A percentile compares a stretch with the other conserved stretches of the same genome.
These are phyloP conservation scores for Cornus controversa DNA, from an alignment of 148 eudicot genomes.

Conservation along the genomic window DNA sequence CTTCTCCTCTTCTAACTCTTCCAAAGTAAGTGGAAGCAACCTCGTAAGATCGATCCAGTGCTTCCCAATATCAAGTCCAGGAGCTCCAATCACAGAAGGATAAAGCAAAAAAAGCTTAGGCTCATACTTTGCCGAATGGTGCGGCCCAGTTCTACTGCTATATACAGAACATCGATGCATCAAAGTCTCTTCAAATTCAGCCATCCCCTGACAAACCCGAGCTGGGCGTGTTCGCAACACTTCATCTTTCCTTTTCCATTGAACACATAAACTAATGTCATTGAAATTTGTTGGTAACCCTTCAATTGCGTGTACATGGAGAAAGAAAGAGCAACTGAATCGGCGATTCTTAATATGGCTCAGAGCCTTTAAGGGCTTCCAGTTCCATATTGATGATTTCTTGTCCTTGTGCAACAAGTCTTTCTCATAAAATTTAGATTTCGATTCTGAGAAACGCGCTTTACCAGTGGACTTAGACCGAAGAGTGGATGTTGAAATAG, in stretches of 20 bases:
- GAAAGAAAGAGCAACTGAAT: constrained; percentile 61
- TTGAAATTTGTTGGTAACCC: constrained; percentile 49
- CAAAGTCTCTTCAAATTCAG: constrained; percentile 71
- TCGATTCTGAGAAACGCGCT: constrained; percentile 18
- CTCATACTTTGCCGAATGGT: constrained; percentile 65
- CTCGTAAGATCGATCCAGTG: constrained; percentile 80
- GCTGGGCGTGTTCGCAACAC: constrained; percentile 43
- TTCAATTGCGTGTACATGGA: constrained; percentile 69
- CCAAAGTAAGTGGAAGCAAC: constrained; percentile 79
- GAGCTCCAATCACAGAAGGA: constrained; percentile 45
- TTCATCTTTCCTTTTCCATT: constrained; percentile 58
- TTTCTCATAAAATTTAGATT: constrained; percentile 22
- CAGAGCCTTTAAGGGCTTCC: constrained; percentile 71
- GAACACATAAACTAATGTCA: constrained; percentile 43
- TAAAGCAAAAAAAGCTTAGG: constrained; percentile 65
- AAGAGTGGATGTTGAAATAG: constrained; percentile 29
- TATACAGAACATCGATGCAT: constrained; percentile 54
- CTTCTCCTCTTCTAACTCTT: constrained; percentile 65
- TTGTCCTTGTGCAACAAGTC: constrained; percentile 35
- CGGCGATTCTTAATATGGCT: constrained; percentile 43
- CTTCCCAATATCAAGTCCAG: constrained; percentile 62
- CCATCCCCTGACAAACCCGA: constrained; percentile 45
- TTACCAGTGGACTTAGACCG: constrained; percentile 20
- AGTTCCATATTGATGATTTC: constrained; percentile 64
- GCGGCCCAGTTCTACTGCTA: constrained; percentile 52